A percentile compares a stretch with the other conserved stretches of the same genome.
These are phyloP conservation scores for Ajuga reptans DNA, from an alignment of 305 asterid species.

Conservation along the genomic window DNA sequence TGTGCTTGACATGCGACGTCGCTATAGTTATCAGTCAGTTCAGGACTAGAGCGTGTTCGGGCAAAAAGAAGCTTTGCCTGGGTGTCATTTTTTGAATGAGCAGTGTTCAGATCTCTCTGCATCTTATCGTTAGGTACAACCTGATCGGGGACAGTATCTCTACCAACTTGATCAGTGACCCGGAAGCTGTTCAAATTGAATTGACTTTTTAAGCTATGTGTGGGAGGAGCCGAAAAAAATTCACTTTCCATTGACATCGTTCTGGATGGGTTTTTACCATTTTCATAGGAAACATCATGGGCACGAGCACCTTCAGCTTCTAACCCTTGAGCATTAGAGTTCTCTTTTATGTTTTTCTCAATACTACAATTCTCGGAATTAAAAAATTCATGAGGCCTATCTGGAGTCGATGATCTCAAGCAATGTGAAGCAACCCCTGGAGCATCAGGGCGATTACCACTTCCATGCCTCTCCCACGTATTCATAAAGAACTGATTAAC, in stretches of 20 bases:
- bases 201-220: conserved; percentile 40
- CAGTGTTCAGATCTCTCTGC: conserved; percentile 43
- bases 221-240: conserved; percentile 31
- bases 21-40: conserved; percentile 56
- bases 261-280: conserved; percentile 30
- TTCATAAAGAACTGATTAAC: conserved; percentile 82
- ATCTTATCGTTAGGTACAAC: conserved; percentile 34
- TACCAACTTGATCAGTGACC: conserved; percentile 31
- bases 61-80: conserved; percentile 64
- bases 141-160: conserved; percentile 32
- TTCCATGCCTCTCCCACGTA: conserved; percentile 81
- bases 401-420: conserved; percentile 37
- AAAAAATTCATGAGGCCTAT: conserved; percentile 30
- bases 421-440: conserved; percentile 40
- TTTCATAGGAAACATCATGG: conserved; percentile 30
- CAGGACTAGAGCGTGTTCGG: conserved; percentile 82
- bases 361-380: conserved; percentile 27
- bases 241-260: conserved; percentile 28
- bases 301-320: conserved; percentile 27
- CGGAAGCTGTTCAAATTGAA: conserved; percentile 31
- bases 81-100: conserved; percentile 39
- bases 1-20: conserved; percentile 34
- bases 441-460: conserved; percentile 81
- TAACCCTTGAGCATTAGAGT: conserved; percentile 23
- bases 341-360: conserved; percentile 36